Evolutionary conservation across 75 land plant genomes (phyloP).

Genomic region (Sequoia sempervirens): DNA sequence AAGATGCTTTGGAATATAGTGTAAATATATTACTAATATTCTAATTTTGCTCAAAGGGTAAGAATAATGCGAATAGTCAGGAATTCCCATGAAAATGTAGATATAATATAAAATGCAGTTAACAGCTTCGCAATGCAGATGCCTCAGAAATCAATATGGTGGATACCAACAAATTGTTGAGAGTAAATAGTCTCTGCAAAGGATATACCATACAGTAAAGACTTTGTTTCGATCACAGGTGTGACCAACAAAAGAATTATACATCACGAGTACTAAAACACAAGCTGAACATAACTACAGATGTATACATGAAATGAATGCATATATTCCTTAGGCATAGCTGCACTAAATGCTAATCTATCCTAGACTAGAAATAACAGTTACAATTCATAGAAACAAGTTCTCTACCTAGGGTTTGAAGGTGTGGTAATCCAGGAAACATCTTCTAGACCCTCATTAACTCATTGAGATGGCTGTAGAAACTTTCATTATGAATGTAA

Average conservation of each 20-base stretch:
- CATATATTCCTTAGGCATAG: not conserved
- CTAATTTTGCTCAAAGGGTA: not conserved
- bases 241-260: not conserved
- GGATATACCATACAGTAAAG: not conserved
- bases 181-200: not conserved
- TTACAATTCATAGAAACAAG: not conserved
- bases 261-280: not conserved
- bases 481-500: not conserved
- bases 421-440: not conserved
- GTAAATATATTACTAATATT: not conserved
- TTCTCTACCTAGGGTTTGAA: not conserved
- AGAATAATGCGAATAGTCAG: not conserved
- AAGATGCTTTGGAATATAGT: not conserved
- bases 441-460: not conserved
- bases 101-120: not conserved
- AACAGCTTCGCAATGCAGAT: not conserved
- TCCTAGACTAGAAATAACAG: not conserved
- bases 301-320: not conserved
- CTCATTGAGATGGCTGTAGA: not conserved
- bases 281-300: not conserved
- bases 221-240: not conserved
- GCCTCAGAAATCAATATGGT: not conserved
- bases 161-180: not conserved
- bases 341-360: not conserved
- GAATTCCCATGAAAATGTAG: not conserved